Evolutionary conservation across 768 basidiomycete species (phyloP).

Genomic region (Kwoniella pini): DNA sequence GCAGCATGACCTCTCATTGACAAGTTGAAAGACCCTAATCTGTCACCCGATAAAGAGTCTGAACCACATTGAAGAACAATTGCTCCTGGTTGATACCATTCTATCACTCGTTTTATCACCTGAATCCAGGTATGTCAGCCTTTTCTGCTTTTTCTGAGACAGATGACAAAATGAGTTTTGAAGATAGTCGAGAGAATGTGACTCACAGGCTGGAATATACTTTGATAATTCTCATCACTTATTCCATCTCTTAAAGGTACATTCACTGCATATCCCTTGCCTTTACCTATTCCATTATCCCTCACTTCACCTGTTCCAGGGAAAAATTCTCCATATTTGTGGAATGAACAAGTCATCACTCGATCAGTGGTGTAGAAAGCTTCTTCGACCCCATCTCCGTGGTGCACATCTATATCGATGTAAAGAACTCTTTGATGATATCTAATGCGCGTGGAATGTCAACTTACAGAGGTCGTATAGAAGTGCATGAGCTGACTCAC

Average conservation of each 20-base stretch:
- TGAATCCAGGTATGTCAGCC: slow-evolving; percentile 47
- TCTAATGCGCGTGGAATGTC: slow-evolving; percentile 55
- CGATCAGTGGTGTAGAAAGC: slow-evolving; percentile 98
- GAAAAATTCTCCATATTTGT: slow-evolving; percentile 99
- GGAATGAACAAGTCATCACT: slow-evolving; percentile 97
- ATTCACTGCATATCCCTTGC: slow-evolving; percentile 87
- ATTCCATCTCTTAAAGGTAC: slow-evolving; percentile 94
- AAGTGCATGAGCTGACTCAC: slow-evolving; percentile 54
- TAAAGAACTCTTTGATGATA: slow-evolving; percentile 94
- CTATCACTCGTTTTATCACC: slow-evolving; percentile 93
- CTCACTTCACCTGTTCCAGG: slow-evolving; percentile 97
- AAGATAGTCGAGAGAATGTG: background rate
- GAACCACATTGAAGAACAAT: slow-evolving; percentile 97
- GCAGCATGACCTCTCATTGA: slow-evolving; percentile 98
- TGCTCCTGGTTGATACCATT: slow-evolving; percentile 88
- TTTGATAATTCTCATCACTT: slow-evolving; percentile 90
- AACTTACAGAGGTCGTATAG: background rate
- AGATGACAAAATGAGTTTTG: too few species aligned
- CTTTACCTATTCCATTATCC: slow-evolving; percentile 90
- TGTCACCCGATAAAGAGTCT: slow-evolving; percentile 94
- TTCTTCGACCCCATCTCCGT: slow-evolving; percentile 98
- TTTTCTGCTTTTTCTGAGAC: too few species aligned
- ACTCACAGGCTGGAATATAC: slow-evolving; percentile 89
- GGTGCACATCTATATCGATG: slow-evolving; percentile 98
- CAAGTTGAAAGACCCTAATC: slow-evolving; percentile 90